Conservation (phyloP, 1,284 basidiomycete genomes). For the Cutaneotrichosporon cavernicola region DNA sequence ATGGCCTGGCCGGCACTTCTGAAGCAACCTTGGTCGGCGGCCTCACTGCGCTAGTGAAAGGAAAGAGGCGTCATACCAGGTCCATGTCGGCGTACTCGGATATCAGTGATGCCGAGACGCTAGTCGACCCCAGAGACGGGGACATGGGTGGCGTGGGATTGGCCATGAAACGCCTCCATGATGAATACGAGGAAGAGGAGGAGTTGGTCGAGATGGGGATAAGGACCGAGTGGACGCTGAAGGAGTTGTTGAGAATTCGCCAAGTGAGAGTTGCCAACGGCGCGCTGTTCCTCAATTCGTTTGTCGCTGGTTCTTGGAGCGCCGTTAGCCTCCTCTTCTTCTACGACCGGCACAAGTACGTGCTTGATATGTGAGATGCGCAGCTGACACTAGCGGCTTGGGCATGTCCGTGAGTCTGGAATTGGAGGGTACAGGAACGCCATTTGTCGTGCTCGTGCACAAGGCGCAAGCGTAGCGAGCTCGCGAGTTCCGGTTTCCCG, state of each 20-base stretch:
- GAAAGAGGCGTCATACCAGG: not conserved
- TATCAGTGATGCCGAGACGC: conserved; percentile 9
- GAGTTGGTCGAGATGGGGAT: conserved; percentile 6
- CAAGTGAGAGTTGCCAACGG: conserved; percentile 36
- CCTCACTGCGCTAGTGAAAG: not conserved
- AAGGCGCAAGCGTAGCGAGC: not conserved
- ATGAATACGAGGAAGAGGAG: not conserved
- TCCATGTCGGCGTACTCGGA: not conserved
- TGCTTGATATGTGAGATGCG: not conserved
- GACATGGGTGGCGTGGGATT: not conserved
- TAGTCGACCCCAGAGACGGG: conserved; percentile 6
- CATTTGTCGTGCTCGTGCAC: not conserved
- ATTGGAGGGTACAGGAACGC: not conserved
- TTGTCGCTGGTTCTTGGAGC: conserved; percentile 44
- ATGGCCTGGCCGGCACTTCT: conserved; percentile 13
- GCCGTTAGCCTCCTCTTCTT: conserved; percentile 48
- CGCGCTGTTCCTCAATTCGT: conserved; percentile 47
- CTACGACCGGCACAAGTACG: conserved; percentile 46
- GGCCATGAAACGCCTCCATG: conserved; percentile 7
- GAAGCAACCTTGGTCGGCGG: not conserved
- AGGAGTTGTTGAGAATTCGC: not conserved
- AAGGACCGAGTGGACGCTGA: not conserved
- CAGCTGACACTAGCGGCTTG: conserved; percentile 37
- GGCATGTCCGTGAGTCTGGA: conserved; percentile 37
- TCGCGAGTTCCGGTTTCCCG: no score